These are phyloP conservation scores for Corymbia maculata DNA, from an alignment of 345 rosid species.

Conservation along the genomic window DNA sequence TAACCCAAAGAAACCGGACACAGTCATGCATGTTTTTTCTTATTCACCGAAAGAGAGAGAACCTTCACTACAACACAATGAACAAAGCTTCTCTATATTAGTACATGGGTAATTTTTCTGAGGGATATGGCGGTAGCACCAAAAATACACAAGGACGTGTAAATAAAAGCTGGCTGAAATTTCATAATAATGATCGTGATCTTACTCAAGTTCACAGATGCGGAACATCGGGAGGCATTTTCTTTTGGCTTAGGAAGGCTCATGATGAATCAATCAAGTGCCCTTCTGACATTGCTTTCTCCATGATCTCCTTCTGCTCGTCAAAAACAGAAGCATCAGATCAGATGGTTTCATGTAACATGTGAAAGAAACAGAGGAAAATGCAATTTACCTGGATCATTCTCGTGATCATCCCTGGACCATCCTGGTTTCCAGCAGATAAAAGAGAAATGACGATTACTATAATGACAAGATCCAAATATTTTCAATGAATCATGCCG, in stretches of 20 bases:
- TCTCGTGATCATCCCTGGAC: slow-evolving; percentile 53
- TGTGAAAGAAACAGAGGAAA: background rate
- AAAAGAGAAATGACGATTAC: background rate
- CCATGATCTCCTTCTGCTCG: slow-evolving; percentile 40
- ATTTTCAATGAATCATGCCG: background rate
- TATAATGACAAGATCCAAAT: background rate
- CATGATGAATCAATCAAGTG: background rate
- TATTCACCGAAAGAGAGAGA: background rate
- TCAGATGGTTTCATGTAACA: background rate
- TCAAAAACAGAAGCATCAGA: background rate
- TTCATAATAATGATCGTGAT: background rate
- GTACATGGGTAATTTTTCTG: background rate
- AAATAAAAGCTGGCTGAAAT: background rate
- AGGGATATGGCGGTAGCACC: background rate
- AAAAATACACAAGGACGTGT: background rate
- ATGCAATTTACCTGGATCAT: slow-evolving; percentile 38
- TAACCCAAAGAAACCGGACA: background rate
- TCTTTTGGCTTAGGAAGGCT: background rate
- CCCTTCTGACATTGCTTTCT: slow-evolving; percentile 35
- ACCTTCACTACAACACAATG: background rate
- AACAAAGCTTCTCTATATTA: background rate
- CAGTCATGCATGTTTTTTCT: background rate
- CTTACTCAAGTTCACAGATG: background rate
- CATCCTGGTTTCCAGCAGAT: slow-evolving; percentile 8
- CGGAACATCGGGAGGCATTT: background rate